Base-by-base conservation (phyloP, 2,329 filamentous ascomycete genomes). In the Cladosporium sp. region DNA sequence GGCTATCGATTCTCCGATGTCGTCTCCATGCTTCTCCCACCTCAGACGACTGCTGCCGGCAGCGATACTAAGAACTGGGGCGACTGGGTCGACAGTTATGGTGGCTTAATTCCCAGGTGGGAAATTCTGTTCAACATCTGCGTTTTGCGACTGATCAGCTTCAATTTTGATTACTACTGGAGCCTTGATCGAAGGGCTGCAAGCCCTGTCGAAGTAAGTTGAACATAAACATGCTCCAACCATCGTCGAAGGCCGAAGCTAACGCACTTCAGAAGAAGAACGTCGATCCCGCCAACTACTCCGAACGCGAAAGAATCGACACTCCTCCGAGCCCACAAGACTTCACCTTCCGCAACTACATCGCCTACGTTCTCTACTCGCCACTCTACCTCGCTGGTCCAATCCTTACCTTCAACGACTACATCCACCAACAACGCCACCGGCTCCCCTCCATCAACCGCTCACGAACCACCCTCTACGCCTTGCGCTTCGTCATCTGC, bases 51-150 rank as follows among this genome's bases (percentile, higher is more conserved):
- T 9, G 66, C 72, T 20, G 64, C 72, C 0, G 42, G 42, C 8
- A 73, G 76, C 1, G 71, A 78, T 9, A 58, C 48, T n/a, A 56
- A 56, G 12, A 77, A 79, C 19, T 87, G 87, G 78, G 91, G 86
- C 7, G 77, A 78, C 42, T 89, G 83, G 77, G 77, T 97, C 15
- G 94, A 99, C 73, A 79, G 81, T 53, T 87, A 88, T 63, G 86
- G 90, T 7, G 94, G 94, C 0, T 77, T 99, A n/a, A 86, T 96
- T 70, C 80, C 87, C 0, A 83, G 93, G 59, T 99, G 94, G 94
- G 91, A 97, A 71, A 86, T 99, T n/a, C 81, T 97, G 4, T 99
- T 99, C 80, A 99, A 99, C 69, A 85, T 99, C 61, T 97, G 93
- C 3, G 87, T 97, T 24, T 77, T 99, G 57, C 87, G 94, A 4